Evolutionary conservation across 2,329 filamentous ascomycete genomes (phyloP), one percentile per base, ranked within the genome.

Genomic region (Colletotrichum chlorophyti): DNA sequence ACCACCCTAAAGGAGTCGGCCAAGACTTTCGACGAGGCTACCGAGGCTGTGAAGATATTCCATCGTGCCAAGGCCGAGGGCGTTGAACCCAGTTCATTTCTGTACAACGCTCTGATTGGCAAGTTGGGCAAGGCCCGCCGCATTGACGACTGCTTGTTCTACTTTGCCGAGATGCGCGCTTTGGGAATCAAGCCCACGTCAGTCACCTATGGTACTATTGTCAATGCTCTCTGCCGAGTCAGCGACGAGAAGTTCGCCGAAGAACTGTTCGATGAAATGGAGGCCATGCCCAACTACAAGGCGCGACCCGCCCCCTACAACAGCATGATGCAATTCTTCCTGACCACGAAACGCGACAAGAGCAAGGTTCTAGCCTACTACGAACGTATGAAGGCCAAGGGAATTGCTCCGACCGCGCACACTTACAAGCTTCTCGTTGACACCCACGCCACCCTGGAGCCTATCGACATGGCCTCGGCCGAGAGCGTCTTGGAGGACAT

Each of bases 321-420:
- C 81, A 96, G 92, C 76, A 91, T 99, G 88, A 99, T 99, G 87
- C 95, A 99, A 73, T 98, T 97, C 79, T 99, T 98, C 85, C 82
- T 98, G 65, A 96, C 91, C 55, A 98, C 94, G 53, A 98, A 98
- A 85, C 91, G 93, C 50, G 94, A 99, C 74, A 94, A 95, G 77
- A 79, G 83, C 73, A 98, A 98, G 85, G 94, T 97, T 5, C 83
- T 99, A 21, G 83, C 88, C 27, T 99, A 98, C 82, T 98, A 96
- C 71, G 89, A 96, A 74, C 91, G 94, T 62, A 98, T 99, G 95
- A 87, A 89, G 72, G 83, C 86, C 19, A 91, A 89, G 78, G 87
- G 88, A 54, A 99, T 99, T 70, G 81, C 90, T 60, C 94, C 95
- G 2, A 98, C 95, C 1, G 90, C 92, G 62, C 95, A 99, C 76